These are phyloP conservation scores for Pseudogymnoascus sp. DNA, from an alignment of 2,329 filamentous ascomycete species.

Conservation along the genomic window DNA sequence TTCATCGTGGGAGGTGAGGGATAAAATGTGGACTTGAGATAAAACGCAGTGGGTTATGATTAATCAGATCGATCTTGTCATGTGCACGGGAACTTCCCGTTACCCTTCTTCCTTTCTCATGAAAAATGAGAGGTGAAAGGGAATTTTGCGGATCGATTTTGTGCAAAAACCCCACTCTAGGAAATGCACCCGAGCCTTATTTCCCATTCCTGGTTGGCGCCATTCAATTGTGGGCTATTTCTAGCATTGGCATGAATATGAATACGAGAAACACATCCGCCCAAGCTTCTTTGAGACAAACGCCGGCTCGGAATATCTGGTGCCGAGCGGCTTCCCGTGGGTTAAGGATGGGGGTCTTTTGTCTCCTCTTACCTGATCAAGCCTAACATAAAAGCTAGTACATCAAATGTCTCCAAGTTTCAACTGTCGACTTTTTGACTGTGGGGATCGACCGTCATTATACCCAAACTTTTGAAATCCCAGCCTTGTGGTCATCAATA, in stretches of 20 bases:
- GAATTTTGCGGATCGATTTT: not conserved
- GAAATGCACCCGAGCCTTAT: not conserved
- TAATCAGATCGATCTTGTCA: not conserved
- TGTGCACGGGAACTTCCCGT: not conserved
- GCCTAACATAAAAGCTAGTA: not conserved
- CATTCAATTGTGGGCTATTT: not conserved
- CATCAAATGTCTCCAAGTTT: not conserved
- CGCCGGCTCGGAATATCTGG: not conserved
- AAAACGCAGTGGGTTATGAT: not conserved
- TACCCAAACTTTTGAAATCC: conserved; percentile 6
- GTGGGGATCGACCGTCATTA: conserved; percentile 16
- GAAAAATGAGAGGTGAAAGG: not conserved
- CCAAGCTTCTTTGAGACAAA: conserved; percentile 3
- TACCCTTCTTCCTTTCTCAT: not conserved
- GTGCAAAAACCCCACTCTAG: not conserved
- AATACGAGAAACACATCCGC: not conserved
- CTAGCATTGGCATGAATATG: not conserved
- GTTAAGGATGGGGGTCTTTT: not conserved
- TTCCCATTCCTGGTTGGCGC: not conserved
- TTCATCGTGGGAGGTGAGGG: not conserved
- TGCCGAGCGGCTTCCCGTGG: not conserved
- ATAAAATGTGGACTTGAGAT: not conserved
- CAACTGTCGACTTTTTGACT: not conserved
- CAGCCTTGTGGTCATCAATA: not conserved
- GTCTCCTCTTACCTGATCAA: not conserved